These are phyloP conservation scores for Podila clonocystis DNA, from an alignment of 192 early-diverging fungal genomes.

Conservation along the genomic window DNA sequence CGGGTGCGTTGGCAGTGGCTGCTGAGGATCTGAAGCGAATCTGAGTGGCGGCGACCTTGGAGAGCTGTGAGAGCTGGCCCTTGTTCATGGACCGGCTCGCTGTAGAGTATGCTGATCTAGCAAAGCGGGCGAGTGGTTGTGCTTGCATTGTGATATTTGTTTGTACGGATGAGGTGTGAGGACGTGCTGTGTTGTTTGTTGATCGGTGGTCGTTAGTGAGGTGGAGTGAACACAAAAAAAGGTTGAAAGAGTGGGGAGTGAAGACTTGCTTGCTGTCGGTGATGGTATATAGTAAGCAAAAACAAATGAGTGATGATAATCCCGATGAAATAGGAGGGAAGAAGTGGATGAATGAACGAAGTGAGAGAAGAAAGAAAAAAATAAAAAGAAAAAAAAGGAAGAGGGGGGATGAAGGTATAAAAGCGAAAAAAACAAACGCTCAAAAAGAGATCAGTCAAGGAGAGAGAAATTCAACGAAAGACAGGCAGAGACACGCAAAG, in stretches of 20 bases:
- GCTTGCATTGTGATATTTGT: slow-evolving; percentile 22
- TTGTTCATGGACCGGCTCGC: slow-evolving; percentile 8
- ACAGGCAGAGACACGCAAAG: too few relatives aligned
- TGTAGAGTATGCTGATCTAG: slow-evolving; percentile 36
- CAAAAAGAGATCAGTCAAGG: not conserved
- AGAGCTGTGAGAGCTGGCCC: slow-evolving; percentile 15
- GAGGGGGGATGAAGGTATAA: not conserved
- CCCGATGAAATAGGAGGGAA: not conserved
- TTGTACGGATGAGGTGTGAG: not conserved
- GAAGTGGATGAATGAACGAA: not conserved
- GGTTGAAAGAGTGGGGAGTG: slow-evolving; percentile 7
- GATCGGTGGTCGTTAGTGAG: not conserved
- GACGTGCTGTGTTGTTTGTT: not conserved
- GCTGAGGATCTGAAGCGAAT: slow-evolving; percentile 47
- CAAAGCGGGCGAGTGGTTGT: slow-evolving; percentile 36
- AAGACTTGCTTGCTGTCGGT: not conserved
- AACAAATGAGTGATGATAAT: not conserved
- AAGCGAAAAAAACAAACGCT: not conserved
- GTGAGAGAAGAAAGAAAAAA: slow-evolving; percentile 3
- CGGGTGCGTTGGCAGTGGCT: slow-evolving; percentile 20
- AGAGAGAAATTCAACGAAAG: too few relatives aligned
- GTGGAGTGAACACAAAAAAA: not conserved
- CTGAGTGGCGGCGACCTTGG: slow-evolving; percentile 32
- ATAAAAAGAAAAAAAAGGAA: slow-evolving; percentile 1
- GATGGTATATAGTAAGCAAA: not conserved